These are phyloP conservation scores for Lindgomyces ingoldianus DNA, from an alignment of 495 filamentous ascomycete species.

Conservation along the genomic window DNA sequence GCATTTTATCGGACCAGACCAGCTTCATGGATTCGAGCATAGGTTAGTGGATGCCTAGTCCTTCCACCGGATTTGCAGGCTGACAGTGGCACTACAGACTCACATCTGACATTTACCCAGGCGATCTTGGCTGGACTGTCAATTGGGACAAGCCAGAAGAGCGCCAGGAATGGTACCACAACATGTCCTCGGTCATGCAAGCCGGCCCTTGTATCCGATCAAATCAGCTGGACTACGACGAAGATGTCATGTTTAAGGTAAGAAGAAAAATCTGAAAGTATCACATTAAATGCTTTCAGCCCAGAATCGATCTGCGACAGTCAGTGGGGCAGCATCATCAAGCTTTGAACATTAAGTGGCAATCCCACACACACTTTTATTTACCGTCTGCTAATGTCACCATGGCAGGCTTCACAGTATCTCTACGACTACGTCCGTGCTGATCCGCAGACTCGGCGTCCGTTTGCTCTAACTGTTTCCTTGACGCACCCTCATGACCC, in stretches of 20 bases:
- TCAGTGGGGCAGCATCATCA: background rate
- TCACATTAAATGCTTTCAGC: background rate
- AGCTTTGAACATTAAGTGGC: background rate
- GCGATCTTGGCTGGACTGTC: slow-evolving; percentile 85
- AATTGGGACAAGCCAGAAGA: slow-evolving; percentile 88
- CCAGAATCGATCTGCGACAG: background rate
- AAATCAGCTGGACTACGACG: slow-evolving; percentile 93
- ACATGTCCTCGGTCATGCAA: slow-evolving; percentile 83
- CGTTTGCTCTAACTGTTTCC: slow-evolving; percentile 86
- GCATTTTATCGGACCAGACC: slow-evolving; percentile 88
- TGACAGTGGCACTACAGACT: slow-evolving; percentile 44
- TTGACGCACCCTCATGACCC: slow-evolving; percentile 91
- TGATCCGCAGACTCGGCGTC: slow-evolving; percentile 59
- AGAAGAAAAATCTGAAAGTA: background rate
- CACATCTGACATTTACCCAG: slow-evolving; percentile 90
- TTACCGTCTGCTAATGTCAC: background rate
- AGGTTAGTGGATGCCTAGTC: slow-evolving; percentile 41
- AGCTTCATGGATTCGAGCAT: slow-evolving; percentile 87
- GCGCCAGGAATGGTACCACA: slow-evolving; percentile 87
- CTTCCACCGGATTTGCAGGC: background rate
- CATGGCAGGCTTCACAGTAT: slow-evolving; percentile 63
- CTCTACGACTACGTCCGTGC: slow-evolving; percentile 80
- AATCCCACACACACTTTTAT: background rate
- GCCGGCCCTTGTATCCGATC: slow-evolving; percentile 78
- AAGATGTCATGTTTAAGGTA: slow-evolving; percentile 81